These are phyloP conservation scores for Salvia sclarea DNA, from an alignment of 305 asterid genomes.

Conservation along the genomic window DNA sequence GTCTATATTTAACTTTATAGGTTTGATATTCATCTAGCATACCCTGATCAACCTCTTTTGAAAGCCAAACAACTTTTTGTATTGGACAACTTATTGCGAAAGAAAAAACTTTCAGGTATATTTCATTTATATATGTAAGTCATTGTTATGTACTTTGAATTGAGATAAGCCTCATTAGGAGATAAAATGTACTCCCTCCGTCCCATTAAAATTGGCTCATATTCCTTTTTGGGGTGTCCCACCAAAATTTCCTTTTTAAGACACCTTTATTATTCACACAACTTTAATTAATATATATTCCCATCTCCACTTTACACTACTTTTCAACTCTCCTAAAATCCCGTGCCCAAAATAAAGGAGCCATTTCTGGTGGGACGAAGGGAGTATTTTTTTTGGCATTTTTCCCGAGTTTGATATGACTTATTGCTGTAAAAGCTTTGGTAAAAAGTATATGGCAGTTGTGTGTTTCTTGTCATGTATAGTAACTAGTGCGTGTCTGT, in stretches of 20 bases:
- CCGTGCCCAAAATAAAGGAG: too few relatives aligned
- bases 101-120: slow-evolving; percentile 77
- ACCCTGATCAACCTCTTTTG: slow-evolving; percentile 87
- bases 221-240: too few relatives aligned
- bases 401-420: not conserved
- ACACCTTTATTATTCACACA: too few relatives aligned
- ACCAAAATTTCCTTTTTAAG: too few relatives aligned
- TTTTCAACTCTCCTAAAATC: too few relatives aligned
- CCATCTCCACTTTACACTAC: too few relatives aligned
- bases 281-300: too few relatives aligned
- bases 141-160: slow-evolving; percentile 25
- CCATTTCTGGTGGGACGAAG: too few relatives aligned
- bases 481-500: slow-evolving; percentile 23
- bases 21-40: slow-evolving; percentile 52
- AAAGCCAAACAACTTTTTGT: slow-evolving; percentile 89
- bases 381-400: slow-evolving; percentile 12
- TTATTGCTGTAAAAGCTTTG: too few relatives aligned
- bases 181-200: slow-evolving; percentile 10
- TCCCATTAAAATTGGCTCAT: too few relatives aligned
- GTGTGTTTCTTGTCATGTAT: slow-evolving; percentile 8
- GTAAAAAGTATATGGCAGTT: slow-evolving; percentile 6
- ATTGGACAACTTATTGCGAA: slow-evolving; percentile 84
- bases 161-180: slow-evolving; percentile 21
- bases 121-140: slow-evolving; percentile 23
- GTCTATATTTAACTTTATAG: slow-evolving; percentile 46